These are phyloP conservation scores for Myrica gale DNA, from an alignment of 306 rosid species.

Conservation along the genomic window DNA sequence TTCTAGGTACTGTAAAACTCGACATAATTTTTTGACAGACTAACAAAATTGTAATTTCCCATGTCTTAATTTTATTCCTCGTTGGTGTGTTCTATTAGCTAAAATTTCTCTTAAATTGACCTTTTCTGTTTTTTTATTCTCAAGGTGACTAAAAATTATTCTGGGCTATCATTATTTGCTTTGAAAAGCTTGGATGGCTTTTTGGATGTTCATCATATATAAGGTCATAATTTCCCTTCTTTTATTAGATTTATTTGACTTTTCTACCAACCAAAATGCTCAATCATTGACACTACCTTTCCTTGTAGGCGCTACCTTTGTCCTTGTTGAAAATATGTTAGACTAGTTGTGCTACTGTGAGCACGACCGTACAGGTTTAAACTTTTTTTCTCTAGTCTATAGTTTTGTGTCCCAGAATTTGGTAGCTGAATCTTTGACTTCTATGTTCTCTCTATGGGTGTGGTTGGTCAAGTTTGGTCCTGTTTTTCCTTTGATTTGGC, in stretches of 20 bases:
- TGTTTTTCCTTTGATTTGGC: slow-evolving; percentile 23
- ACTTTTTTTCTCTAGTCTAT: not conserved
- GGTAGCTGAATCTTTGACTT: slow-evolving; percentile 27
- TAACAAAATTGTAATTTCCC: not conserved
- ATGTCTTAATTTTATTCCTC: not conserved
- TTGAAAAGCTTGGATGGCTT: not conserved
- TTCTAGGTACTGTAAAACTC: not conserved
- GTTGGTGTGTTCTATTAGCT: not conserved
- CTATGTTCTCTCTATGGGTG: not conserved
- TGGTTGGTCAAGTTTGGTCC: slow-evolving; percentile 23
- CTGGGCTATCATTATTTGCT: not conserved
- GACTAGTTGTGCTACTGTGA: not conserved
- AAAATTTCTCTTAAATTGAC: not conserved
- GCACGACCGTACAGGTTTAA: slow-evolving; percentile 1
- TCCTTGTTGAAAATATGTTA: not conserved
- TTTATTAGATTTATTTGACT: not conserved
- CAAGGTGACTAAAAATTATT: not conserved
- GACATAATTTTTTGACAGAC: not conserved
- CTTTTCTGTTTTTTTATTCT: too few relatives aligned
- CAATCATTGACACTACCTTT: not conserved
- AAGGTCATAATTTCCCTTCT: not conserved
- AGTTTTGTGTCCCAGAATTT: slow-evolving; percentile 10
- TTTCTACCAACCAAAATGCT: not conserved
- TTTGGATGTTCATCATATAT: not conserved
- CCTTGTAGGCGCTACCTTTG: not conserved